Conservation (phyloP, 306 rosid genomes). For the Cicer judaicum region DNA sequence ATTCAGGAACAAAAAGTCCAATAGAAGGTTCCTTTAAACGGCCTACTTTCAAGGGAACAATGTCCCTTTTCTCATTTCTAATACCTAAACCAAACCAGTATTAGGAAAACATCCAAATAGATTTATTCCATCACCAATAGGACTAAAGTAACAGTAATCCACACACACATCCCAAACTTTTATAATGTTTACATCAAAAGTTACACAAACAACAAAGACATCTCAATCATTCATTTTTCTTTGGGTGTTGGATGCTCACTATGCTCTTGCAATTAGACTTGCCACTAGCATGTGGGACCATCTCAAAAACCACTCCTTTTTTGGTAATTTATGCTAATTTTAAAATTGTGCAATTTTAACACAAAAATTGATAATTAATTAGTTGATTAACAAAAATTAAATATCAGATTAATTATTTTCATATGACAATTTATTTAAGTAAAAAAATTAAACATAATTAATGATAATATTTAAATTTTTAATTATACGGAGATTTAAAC, state of each 20-base stretch:
- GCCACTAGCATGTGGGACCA: conserved; percentile 49
- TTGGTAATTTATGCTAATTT: not conserved
- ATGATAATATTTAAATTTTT: too few species aligned
- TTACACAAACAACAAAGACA: conserved; percentile 30
- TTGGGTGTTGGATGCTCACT: conserved; percentile 63
- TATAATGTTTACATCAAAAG: not conserved
- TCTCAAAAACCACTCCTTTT: conserved; percentile 55
- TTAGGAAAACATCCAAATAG: conserved; percentile 41
- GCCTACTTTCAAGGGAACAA: conserved; percentile 38
- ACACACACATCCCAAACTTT: conserved; percentile 36
- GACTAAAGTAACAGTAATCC: conserved; percentile 22
- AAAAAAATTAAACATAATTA: too few species aligned
- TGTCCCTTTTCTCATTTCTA: conserved; percentile 37
- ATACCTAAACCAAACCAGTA: conserved; percentile 34
- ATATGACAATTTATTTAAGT: too few species aligned
- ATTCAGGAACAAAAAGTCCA: conserved; percentile 39
- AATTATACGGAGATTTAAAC: too few species aligned
- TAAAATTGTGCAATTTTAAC: not conserved
- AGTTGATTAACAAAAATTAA: too few species aligned
- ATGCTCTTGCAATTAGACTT: conserved; percentile 44
- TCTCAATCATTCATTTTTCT: conserved; percentile 16
- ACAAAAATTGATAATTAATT: too few species aligned
- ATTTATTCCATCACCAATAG: conserved; percentile 41
- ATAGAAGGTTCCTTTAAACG: conserved; percentile 37
- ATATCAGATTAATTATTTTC: too few species aligned